Base-by-base conservation (phyloP, 225 moss, liverwort and hornwort genomes). In the Sphagnum tenellum region DNA sequence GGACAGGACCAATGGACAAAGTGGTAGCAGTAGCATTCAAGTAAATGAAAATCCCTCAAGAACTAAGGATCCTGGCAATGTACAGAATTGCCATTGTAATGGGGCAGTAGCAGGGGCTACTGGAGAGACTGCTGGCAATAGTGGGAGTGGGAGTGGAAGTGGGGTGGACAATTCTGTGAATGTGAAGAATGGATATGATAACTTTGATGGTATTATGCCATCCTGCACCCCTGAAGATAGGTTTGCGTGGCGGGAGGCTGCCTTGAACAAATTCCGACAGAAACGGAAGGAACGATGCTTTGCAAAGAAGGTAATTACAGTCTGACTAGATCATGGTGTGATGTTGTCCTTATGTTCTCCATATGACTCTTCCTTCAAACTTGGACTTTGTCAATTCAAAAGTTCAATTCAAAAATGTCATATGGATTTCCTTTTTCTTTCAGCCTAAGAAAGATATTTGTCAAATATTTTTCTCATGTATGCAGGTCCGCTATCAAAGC, bases 231-330 rank as follows among this genome's bases (percentile, higher is more conserved):
- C n/a, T 12, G 4, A 72, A 68, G 66, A 67, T 64, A 82, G 90
- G 0, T 87, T 83, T 68, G 88, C 87, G 8, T 71, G 89, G 58
- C 83, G 96, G 62, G 93, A 93, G 79, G 96, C 96, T 12, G 96
- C 96, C 0, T 12, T 98, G 59, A 90, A 93, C 69, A 98, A 98
- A 66, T 98, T 98, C 73, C 79, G 93, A 75, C 89, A 86, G 72
- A 98, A 98, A 62, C 76, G 92, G 49, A 98, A 98, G 75, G 93
- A 98, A 56, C 71, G 96, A 50, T 98, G 96, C 64, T 98, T 98
- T 51, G 93, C 92, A 74, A 98, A 93, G 64, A 98, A 98, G 96
- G 93, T 98, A 59, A 29, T 29, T 29, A 29, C 29, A 29, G 29
- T 29, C 29, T 29, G 29, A 29, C 29, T 29, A 29, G 29, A 29